Conservation (phyloP, 2,329 filamentous ascomycete species). For the Colletotrichum musae region DNA sequence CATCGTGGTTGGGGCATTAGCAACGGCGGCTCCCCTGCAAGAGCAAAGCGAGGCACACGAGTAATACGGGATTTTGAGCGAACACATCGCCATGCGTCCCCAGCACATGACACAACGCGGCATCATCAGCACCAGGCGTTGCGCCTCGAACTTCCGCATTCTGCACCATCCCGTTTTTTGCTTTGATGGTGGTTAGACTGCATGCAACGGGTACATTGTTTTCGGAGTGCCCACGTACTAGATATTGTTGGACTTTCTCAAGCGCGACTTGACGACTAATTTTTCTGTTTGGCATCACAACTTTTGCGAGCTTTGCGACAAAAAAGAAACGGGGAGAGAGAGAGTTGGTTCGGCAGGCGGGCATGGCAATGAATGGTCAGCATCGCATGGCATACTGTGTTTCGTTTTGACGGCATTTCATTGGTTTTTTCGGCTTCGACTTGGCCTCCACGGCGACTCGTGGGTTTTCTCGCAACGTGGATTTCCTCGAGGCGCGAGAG, state of each 20-base stretch:
- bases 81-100: not conserved
- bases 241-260: slow-evolving; percentile 37
- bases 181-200: slow-evolving; percentile 7
- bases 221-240: slow-evolving; percentile 10
- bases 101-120: not conserved
- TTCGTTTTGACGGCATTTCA: slow-evolving; percentile 31
- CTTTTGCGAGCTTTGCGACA: slow-evolving; percentile 27
- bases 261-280: slow-evolving; percentile 40
- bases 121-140: slow-evolving; percentile 5
- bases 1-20: not conserved
- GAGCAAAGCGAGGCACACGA: slow-evolving; percentile 16
- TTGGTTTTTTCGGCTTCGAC: slow-evolving; percentile 16
- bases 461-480: no score
- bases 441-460: not conserved
- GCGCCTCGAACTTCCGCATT: not conserved
- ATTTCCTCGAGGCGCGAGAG: no score
- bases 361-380: slow-evolving; percentile 37
- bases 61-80: slow-evolving; percentile 12
- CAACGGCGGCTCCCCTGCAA: not conserved
- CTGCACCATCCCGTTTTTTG: not conserved
- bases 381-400: slow-evolving; percentile 38
- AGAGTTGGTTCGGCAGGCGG: slow-evolving; percentile 27
- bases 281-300: slow-evolving; percentile 32
- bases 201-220: slow-evolving; percentile 17
- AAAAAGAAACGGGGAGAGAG: slow-evolving; percentile 31